These are phyloP conservation scores for Dunaliella sp. DNA, from an alignment of 139 green algal species.

Conservation along the genomic window DNA sequence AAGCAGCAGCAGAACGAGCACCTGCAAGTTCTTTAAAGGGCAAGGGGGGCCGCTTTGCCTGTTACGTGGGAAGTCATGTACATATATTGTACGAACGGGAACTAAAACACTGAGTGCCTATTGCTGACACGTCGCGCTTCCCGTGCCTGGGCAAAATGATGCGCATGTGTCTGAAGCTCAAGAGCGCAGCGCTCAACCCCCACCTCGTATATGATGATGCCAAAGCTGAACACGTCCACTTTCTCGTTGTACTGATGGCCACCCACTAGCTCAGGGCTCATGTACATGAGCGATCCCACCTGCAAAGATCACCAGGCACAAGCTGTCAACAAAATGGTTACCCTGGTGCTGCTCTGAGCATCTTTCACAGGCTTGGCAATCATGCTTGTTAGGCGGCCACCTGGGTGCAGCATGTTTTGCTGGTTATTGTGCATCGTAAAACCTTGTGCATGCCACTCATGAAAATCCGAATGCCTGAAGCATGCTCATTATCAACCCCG, in stretches of 20 bases:
- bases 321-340: too few species aligned
- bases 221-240: conserved; percentile 26
- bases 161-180: not conserved
- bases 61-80: not conserved
- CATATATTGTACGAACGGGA: not conserved
- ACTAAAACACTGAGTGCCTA: not conserved
- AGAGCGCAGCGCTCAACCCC: not conserved
- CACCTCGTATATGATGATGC: not conserved
- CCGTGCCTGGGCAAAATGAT: not conserved
- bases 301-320: not conserved
- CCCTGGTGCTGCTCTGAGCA: too few species aligned
- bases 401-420: not conserved
- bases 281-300: conserved; percentile 67
- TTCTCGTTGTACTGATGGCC: conserved; percentile 66
- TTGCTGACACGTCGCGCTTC: not conserved
- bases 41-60: not conserved
- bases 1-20: not conserved
- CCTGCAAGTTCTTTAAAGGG: too few species aligned
- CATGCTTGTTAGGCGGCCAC: not conserved
- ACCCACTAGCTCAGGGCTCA: conserved; percentile 60
- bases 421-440: not conserved
- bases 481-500: too few species aligned
- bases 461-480: too few species aligned
- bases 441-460: not conserved
- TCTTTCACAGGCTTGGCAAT: too few species aligned